Conservation (phyloP, 2,329 filamentous ascomycete genomes). For the Endothia cerciana region DNA sequence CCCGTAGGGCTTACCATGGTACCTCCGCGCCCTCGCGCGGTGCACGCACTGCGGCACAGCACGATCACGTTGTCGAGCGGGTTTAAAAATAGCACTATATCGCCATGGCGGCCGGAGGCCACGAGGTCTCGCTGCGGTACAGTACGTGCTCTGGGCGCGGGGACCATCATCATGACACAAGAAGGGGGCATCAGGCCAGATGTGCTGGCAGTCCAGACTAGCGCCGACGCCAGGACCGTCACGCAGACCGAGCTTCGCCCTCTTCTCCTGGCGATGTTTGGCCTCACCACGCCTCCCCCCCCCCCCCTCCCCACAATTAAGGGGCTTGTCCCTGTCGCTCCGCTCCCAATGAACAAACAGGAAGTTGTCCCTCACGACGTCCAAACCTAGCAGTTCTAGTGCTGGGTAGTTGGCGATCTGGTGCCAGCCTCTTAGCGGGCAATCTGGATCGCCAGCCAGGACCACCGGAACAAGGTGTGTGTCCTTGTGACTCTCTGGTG, state of each 20-base stretch:
- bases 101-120: not conserved
- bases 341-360: too few relatives aligned
- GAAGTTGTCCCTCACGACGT: too few relatives aligned
- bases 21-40: conserved; percentile 10
- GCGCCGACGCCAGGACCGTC: conserved; percentile 6
- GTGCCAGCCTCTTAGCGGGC: not conserved
- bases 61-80: not conserved
- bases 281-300: too few relatives aligned
- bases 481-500: conserved; percentile 4
- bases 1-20: not conserved
- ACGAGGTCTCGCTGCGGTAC: too few relatives aligned
- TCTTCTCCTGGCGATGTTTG: not conserved
- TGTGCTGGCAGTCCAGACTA: not conserved
- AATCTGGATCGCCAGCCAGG: not conserved
- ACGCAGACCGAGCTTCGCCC: not conserved
- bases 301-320: too few relatives aligned
- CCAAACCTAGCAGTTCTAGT: too few relatives aligned
- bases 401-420: conserved; percentile 10
- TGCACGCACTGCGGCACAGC: conserved; percentile 2
- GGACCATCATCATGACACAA: not conserved
- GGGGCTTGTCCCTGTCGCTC: conserved; percentile 25
- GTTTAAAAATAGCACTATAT: conserved; percentile 3
- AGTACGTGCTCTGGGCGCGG: too few relatives aligned
- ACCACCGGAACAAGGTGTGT: not conserved
- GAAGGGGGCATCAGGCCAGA: too few relatives aligned